Evolutionary conservation across 306 rosid species (phyloP).

Genomic region (Urtica urens): DNA sequence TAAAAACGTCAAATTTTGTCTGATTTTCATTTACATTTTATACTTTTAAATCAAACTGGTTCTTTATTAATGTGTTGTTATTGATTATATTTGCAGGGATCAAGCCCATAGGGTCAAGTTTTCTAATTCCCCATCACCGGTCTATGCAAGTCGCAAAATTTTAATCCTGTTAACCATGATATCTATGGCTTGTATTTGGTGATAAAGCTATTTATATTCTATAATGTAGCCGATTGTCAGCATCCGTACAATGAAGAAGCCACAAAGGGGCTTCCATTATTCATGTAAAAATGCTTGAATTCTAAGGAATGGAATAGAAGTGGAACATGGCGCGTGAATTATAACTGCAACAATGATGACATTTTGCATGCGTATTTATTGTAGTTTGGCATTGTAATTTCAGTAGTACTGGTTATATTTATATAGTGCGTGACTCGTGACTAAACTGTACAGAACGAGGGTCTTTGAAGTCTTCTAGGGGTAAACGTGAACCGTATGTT

Average conservation of each 20-base stretch:
- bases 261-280: background rate
- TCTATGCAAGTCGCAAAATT: conserved; percentile 18
- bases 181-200: conserved; percentile 23
- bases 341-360: background rate
- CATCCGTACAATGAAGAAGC: background rate
- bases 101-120: conserved; percentile 75
- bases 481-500: no score
- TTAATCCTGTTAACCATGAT: conserved; percentile 27
- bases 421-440: no score
- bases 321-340: background rate
- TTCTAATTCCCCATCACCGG: conserved; percentile 33
- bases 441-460: no score
- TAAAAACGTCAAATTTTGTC: background rate
- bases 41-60: conserved; percentile 3
- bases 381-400: no score
- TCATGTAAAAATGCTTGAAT: background rate
- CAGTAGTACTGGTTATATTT: no score
- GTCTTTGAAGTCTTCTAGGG: no score
- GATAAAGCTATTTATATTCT: background rate
- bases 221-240: background rate
- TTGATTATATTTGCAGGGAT: conserved; percentile 47
- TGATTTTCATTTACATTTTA: no score
- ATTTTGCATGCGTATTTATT: background rate
- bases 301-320: background rate
- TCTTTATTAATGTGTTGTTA: background rate